Conservation (phyloP, 768 basidiomycete species). For the Naematelia encephala region DNA sequence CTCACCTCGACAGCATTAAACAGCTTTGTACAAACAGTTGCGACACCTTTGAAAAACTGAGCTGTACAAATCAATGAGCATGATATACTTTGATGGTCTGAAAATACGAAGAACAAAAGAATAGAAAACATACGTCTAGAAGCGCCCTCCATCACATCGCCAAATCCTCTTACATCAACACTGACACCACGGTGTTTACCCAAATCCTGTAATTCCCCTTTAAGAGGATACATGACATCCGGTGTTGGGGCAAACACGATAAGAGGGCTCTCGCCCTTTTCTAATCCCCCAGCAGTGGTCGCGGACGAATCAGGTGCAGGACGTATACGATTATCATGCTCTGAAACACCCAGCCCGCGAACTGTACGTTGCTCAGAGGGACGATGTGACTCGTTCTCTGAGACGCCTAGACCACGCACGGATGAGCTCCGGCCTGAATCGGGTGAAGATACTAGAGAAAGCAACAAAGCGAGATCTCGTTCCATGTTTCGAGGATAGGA, state of each 20-base stretch:
- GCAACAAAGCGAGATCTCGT: constrained; percentile 66
- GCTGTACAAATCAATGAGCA: no score
- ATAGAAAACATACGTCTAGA: constrained; percentile 57
- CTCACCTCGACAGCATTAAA: constrained; percentile 86
- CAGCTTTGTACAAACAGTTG: constrained; percentile 89
- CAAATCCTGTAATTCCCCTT: constrained; percentile 74
- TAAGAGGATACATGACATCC: constrained; percentile 83
- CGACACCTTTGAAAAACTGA: constrained; percentile 90
- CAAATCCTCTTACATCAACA: constrained; percentile 85
- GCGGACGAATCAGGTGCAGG: not conserved
- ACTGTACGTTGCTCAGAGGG: constrained; percentile 49
- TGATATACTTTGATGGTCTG: no score
- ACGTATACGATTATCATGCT: not conserved
- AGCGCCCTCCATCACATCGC: constrained; percentile 87
- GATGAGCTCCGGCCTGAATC: constrained; percentile 38
- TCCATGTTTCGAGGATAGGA: constrained; percentile 86
- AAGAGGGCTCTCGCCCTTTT: constrained; percentile 27
- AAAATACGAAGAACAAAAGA: no score
- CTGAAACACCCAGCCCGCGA: constrained; percentile 1
- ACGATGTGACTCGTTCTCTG: constrained; percentile 51
- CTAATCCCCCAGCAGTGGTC: not conserved
- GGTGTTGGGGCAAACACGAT: constrained; percentile 73
- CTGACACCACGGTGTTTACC: constrained; percentile 78
- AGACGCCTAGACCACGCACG: constrained; percentile 37
- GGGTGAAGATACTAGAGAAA: constrained; percentile 21